Base-by-base conservation (phyloP, 1,139 yeast genomes). In the Magnusiomyces magnusii region DNA sequence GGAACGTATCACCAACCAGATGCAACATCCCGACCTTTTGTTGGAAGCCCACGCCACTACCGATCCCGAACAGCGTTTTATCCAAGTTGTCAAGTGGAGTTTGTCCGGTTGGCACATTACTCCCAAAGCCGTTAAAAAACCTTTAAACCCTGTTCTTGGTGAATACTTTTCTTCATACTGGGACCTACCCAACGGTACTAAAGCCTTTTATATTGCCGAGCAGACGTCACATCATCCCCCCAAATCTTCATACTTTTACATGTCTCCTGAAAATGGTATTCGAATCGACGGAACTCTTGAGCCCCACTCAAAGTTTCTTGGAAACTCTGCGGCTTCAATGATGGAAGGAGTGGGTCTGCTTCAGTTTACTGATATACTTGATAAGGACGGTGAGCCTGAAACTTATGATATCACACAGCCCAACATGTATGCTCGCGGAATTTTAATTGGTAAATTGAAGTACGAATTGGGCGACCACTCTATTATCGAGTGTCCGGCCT, bases 151-250 rank as follows among this genome's bases (percentile, higher is more conserved):
- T 0, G 91, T 95, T 5, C 73, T 93, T 36, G 98, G 98, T 34
- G 99, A 93, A 71, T 80, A 86, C 65, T 93, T 90, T 71, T 80
- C 88, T 23, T 87, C 97, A 68, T 92, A 87, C 70, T 93, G 99
- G 99, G 95, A 90, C 66, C 75, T 89, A 57, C 83, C 92, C 15
- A 84, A 87, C 59, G 80, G 78, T 27, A 73, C 80, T 2, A 79
- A 81, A 55, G 96, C 97, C 0, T 92, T 80, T 69, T 95, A 92
- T 70, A 74, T 93, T 17, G 80, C 98, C 0, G 99, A 93, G 72
- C 99, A 93, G 72, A 90, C 97, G 0, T 88, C 96, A 25, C 99
- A 93, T 69, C 99, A 93, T 71, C 99, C 99, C n/a, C 99, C 99
- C 9, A 87, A 93, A 70, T 89, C 97, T 0, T 87, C 97, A 0